phyloP scores from a whole-genome alignment of 2,329 filamentous ascomycete species.

The Pseudogymnoascus sp. region DNA sequence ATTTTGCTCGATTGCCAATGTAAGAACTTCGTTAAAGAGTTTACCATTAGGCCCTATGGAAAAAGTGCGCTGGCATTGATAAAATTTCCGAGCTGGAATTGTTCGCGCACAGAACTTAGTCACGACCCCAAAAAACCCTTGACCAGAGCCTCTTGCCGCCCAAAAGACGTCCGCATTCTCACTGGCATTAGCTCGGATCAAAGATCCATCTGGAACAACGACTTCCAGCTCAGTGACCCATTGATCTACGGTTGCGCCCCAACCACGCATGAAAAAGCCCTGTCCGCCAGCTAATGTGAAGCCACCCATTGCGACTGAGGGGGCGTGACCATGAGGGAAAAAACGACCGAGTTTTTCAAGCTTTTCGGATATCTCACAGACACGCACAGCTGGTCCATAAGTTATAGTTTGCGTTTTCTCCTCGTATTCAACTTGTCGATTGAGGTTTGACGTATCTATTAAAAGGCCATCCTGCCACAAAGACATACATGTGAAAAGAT shows the following conservation, averaged over 20 bases:
- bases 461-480: constrained; percentile 21
- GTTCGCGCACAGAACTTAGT: constrained; percentile 20
- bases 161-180: constrained; percentile 33
- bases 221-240: no score
- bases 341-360: constrained; percentile 2
- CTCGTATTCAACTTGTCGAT: constrained; percentile 20
- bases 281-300: no score
- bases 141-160: constrained; percentile 33
- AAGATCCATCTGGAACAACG: no score
- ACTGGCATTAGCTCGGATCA: constrained; percentile 21
- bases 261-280: no score
- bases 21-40: constrained; percentile 14
- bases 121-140: constrained; percentile 25
- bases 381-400: constrained; percentile 21
- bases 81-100: constrained; percentile 13
- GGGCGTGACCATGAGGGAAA: no score
- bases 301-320: no score
- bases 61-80: no score
- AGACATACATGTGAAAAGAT: constrained; percentile 18
- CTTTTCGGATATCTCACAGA: constrained; percentile 15
- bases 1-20: constrained; percentile 15
- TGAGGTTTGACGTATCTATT: constrained; percentile 21
- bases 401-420: constrained; percentile 16
- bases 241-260: no score
- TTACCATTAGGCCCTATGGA: no score